phyloP scores from a whole-genome alignment of 345 rosid species.

The Aquilaria sinensis region DNA sequence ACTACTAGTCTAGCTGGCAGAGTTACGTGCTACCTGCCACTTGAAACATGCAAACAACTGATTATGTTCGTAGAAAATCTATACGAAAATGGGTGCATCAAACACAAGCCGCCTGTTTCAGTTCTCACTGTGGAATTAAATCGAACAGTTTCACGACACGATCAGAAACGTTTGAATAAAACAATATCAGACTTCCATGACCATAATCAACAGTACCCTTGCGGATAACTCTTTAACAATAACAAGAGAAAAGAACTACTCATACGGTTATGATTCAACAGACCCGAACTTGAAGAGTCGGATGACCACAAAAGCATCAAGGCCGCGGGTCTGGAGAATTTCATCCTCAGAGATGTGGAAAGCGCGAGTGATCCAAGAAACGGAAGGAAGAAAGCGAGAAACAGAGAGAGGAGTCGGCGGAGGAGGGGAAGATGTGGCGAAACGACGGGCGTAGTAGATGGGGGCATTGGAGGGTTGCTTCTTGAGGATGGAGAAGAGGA shows the following conservation, averaged over 20 bases:
- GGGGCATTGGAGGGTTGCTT: slow-evolving; percentile 73
- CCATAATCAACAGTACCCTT: too few species aligned
- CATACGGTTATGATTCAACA: background rate
- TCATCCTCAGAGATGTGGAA: slow-evolving; percentile 67
- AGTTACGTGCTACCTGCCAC: background rate
- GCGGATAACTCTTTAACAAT: too few species aligned
- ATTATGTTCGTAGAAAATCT: background rate
- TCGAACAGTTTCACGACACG: background rate
- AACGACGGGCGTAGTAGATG: slow-evolving; percentile 76
- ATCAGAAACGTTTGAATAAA: background rate
- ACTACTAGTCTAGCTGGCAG: background rate
- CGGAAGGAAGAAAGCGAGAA: slow-evolving; percentile 66
- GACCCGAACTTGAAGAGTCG: slow-evolving; percentile 92
- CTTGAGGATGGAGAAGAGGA: slow-evolving; percentile 76
- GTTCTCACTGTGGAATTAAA: background rate
- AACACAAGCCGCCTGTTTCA: too few species aligned
- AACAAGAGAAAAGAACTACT: background rate
- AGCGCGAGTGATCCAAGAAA: slow-evolving; percentile 81
- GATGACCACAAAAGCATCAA: slow-evolving; percentile 70
- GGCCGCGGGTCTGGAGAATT: slow-evolving; percentile 52
- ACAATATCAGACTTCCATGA: too few species aligned
- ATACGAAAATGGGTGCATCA: background rate
- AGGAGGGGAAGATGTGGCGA: slow-evolving; percentile 31
- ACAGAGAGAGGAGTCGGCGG: slow-evolving; percentile 30
- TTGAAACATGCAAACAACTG: background rate